Conservation (phyloP, 192 early-diverging fungal species). For the Backusella psychrophila region DNA sequence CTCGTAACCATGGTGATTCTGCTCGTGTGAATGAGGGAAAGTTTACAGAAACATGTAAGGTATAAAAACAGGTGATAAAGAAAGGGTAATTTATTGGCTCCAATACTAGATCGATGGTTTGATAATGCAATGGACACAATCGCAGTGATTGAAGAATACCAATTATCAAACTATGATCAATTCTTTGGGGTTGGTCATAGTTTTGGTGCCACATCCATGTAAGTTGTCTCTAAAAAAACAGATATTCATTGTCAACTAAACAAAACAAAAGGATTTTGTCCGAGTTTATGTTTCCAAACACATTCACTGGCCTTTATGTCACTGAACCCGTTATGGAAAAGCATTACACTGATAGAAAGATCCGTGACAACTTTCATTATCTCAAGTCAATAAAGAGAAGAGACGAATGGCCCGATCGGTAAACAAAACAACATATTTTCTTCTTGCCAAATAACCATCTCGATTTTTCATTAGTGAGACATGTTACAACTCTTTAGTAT, state of each 20-base stretch:
- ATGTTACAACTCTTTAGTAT: conserved; percentile 18
- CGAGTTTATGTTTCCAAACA: conserved; percentile 15
- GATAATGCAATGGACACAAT: conserved; percentile 48
- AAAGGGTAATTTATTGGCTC: neutral
- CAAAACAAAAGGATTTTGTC: conserved; percentile 12
- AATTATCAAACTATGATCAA: conserved; percentile 21
- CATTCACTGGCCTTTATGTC: conserved; percentile 6
- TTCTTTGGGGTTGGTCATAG: conserved; percentile 61
- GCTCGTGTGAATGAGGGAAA: conserved; percentile 44
- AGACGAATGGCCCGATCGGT: conserved; percentile 47
- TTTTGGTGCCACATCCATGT: conserved; percentile 40
- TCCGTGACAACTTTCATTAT: conserved; percentile 31
- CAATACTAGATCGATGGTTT: conserved; percentile 49
- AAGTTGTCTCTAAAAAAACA: neutral
- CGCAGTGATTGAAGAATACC: conserved; percentile 41
- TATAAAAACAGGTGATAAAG: neutral
- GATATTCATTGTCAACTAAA: neutral
- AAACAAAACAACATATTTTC: neutral
- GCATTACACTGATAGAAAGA: conserved; percentile 18
- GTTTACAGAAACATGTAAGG: neutral
- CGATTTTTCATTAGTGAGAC: conserved; percentile 20
- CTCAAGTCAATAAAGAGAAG: conserved; percentile 41
- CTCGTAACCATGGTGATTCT: conserved; percentile 57
- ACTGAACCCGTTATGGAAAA: conserved; percentile 13
- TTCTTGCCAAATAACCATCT: neutral